Conservation (phyloP, 805 yeast genomes). For the Hanseniaspora jakobsenii region DNA sequence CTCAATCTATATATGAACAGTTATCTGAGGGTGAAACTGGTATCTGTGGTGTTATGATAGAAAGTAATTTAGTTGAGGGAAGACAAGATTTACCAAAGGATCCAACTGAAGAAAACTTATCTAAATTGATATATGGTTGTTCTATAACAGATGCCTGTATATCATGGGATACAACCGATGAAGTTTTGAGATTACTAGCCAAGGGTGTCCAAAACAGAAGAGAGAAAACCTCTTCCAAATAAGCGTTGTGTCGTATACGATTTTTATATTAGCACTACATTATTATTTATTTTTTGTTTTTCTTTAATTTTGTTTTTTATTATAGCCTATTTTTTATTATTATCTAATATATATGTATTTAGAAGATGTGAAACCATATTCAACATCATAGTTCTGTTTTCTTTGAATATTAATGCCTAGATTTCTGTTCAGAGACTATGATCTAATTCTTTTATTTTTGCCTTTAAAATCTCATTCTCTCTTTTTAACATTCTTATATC, state of each 20-base stretch:
- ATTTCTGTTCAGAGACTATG: too few relatives aligned
- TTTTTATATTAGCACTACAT: too few relatives aligned
- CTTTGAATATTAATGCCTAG: too few relatives aligned
- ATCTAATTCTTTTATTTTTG: constrained; percentile 4
- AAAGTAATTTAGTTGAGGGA: constrained; percentile 82
- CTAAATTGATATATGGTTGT: constrained; percentile 76
- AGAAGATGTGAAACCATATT: too few relatives aligned
- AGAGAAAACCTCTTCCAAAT: constrained; percentile 20
- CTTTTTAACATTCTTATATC: constrained; percentile 50
- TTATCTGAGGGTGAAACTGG: constrained; percentile 57
- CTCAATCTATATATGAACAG: constrained; percentile 66
- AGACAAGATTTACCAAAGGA: constrained; percentile 68
- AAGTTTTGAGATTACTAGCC: constrained; percentile 66
- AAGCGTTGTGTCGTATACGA: too few relatives aligned
- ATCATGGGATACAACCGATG: constrained; percentile 76
- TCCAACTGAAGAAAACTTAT: constrained; percentile 38
- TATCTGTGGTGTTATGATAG: constrained; percentile 94
- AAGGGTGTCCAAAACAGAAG: constrained; percentile 78
- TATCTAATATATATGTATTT: too few relatives aligned
- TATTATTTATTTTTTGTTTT: too few relatives aligned
- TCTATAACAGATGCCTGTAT: constrained; percentile 97
- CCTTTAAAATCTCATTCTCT: constrained; percentile 39
- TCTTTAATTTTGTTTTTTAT: too few relatives aligned
- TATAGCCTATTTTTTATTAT: too few relatives aligned
- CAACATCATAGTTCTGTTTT: too few relatives aligned